These are phyloP conservation scores for Aspergillus biplanus DNA, from an alignment of 495 filamentous ascomycete genomes.

Conservation along the genomic window DNA sequence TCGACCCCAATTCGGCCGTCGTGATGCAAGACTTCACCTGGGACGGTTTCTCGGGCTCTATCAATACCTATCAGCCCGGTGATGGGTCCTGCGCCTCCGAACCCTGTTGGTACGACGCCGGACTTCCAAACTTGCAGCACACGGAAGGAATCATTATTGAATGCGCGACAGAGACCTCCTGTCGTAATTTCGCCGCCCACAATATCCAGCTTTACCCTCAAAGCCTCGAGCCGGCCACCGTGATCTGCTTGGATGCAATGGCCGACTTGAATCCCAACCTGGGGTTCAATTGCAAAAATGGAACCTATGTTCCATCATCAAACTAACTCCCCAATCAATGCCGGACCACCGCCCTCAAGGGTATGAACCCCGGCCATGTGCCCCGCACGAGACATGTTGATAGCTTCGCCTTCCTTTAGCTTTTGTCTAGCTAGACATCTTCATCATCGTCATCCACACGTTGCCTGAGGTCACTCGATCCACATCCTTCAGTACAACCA, in stretches of 20 bases:
- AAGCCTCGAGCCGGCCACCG: slow-evolving; percentile 30
- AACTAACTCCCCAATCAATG: neutral
- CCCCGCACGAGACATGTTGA: no score
- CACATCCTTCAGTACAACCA: no score
- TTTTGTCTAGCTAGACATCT: no score
- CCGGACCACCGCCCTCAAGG: no score
- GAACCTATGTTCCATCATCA: slow-evolving; percentile 30
- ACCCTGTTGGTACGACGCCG: slow-evolving; percentile 25
- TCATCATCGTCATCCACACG: no score
- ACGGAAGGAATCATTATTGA: slow-evolving; percentile 44
- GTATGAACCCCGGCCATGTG: no score
- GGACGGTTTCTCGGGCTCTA: slow-evolving; percentile 43
- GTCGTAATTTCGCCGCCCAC: slow-evolving; percentile 34
- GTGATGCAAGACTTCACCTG: slow-evolving; percentile 45
- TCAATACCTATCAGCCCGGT: slow-evolving; percentile 31
- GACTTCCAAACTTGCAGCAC: slow-evolving; percentile 39
- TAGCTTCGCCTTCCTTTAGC: no score
- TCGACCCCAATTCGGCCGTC: slow-evolving; percentile 26
- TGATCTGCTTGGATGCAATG: slow-evolving; percentile 42
- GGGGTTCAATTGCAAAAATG: slow-evolving; percentile 41
- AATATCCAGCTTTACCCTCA: slow-evolving; percentile 42
- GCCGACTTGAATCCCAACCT: slow-evolving; percentile 37
- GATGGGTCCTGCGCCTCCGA: slow-evolving; percentile 39
- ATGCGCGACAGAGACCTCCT: slow-evolving; percentile 41
- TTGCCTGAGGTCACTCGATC: no score